Percentiles rank a stretch among this genome's conserved stretches.
Conservation (phyloP, 2,329 filamentous ascomycete species). For the Botryotinia narcissicola region DNA sequence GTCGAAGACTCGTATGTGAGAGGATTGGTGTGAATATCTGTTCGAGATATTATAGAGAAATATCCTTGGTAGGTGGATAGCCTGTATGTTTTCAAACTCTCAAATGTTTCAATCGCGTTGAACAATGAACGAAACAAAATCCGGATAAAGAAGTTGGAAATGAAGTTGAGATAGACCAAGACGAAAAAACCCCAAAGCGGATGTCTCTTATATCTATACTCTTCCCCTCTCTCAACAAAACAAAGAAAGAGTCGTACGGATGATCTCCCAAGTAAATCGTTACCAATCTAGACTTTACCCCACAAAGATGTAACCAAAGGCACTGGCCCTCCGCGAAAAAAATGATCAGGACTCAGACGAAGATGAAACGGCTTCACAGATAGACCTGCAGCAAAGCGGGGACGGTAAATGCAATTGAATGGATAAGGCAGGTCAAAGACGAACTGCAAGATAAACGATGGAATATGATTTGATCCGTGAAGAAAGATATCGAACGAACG, state of each 20-base stretch:
- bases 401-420: neutral
- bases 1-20: neutral
- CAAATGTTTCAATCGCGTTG: neutral
- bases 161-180: neutral
- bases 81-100: neutral
- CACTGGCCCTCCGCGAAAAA: neutral
- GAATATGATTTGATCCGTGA: neutral
- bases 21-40: neutral
- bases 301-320: neutral
- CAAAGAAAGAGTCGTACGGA: conserved; percentile 1
- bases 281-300: neutral
- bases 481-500: neutral
- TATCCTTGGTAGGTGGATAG: neutral
- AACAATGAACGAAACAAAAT: neutral
- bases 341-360: neutral
- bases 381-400: neutral
- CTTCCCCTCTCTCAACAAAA: neutral
- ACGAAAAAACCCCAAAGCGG: neutral
- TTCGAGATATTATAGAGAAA: neutral
- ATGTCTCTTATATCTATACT: conserved; percentile 4
- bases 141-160: neutral
- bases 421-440: neutral
- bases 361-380: conserved; percentile 1
- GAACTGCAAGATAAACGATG: neutral
- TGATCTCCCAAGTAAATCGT: neutral